These are phyloP conservation scores for Truncatella angustata DNA, from an alignment of 2,329 filamentous ascomycete species.

Conservation along the genomic window DNA sequence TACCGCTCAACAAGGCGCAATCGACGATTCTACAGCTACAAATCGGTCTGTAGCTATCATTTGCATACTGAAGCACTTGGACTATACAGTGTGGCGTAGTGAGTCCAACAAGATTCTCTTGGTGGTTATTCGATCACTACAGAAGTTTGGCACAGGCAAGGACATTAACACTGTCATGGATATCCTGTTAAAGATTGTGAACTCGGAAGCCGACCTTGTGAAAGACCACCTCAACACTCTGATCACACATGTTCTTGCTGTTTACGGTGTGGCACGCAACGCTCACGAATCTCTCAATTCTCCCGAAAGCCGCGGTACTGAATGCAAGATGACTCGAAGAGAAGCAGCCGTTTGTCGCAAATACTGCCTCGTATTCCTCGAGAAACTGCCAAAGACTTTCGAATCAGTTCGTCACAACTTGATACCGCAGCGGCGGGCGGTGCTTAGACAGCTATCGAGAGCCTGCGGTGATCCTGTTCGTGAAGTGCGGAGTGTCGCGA, in stretches of 20 bases:
- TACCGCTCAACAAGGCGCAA: conserved; percentile 11
- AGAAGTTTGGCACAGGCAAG: conserved; percentile 36
- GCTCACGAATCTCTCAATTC: conserved; percentile 13
- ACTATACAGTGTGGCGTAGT: conserved; percentile 49
- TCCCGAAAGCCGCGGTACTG: not conserved
- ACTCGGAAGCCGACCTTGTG: conserved; percentile 42
- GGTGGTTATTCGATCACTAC: conserved; percentile 46
- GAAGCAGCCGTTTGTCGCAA: conserved; percentile 39
- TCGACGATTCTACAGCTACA: conserved; percentile 23
- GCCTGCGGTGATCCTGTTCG: conserved; percentile 33
- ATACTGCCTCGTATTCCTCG: conserved; percentile 46
- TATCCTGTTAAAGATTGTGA: conserved; percentile 47
- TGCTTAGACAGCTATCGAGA: conserved; percentile 42
- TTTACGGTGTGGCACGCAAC: conserved; percentile 32
- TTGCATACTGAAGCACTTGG: conserved; percentile 47
- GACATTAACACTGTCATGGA: conserved; percentile 48
- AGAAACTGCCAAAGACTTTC: conserved; percentile 44
- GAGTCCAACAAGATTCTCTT: conserved; percentile 47
- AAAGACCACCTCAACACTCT: conserved; percentile 48
- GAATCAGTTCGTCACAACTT: conserved; percentile 41
- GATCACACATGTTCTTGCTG: conserved; percentile 40
- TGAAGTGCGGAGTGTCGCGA: conserved; percentile 49
- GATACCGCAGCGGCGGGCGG: conserved; percentile 39
- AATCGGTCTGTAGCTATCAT: conserved; percentile 49
- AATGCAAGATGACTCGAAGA: conserved; percentile 12